phyloP scores from a whole-genome alignment of 2,329 filamentous ascomycete genomes.

The Aureobasidium sp. region DNA sequence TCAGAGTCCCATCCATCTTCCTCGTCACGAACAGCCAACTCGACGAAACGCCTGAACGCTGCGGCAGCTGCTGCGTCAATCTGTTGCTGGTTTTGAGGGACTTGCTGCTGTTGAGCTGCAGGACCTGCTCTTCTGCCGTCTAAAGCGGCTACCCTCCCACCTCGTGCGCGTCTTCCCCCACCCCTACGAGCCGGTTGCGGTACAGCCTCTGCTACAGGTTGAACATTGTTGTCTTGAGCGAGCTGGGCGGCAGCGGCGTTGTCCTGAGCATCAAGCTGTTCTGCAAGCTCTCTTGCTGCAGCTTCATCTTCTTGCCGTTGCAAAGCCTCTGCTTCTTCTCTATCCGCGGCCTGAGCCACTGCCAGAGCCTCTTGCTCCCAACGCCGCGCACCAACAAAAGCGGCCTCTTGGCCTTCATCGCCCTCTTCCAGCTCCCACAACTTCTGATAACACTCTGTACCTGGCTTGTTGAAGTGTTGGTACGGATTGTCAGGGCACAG shows the following conservation, averaged over 20 bases:
- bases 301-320: slow-evolving; percentile 29
- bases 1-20: slow-evolving; percentile 55
- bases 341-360: slow-evolving; percentile 26
- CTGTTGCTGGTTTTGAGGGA: slow-evolving; percentile 13
- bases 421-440: slow-evolving; percentile 86
- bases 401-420: slow-evolving; percentile 46
- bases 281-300: slow-evolving; percentile 30
- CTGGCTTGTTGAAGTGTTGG: slow-evolving; percentile 72
- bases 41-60: slow-evolving; percentile 43
- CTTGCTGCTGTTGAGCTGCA: slow-evolving; percentile 3
- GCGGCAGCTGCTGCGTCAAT: slow-evolving; percentile 20
- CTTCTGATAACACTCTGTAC: slow-evolving; percentile 64
- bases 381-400: slow-evolving; percentile 36
- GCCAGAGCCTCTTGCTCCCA: slow-evolving; percentile 36
- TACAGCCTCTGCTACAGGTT: background rate
- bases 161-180: background rate
- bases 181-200: background rate
- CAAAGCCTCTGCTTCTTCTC: slow-evolving; percentile 25
- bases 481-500: slow-evolving; percentile 76
- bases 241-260: background rate
- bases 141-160: slow-evolving; percentile 1
- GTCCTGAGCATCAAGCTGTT: slow-evolving; percentile 13
- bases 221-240: background rate
- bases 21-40: slow-evolving; percentile 44
- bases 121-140: background rate